phyloP scores from a whole-genome alignment of 345 rosid species.

The Populus euphratica region DNA sequence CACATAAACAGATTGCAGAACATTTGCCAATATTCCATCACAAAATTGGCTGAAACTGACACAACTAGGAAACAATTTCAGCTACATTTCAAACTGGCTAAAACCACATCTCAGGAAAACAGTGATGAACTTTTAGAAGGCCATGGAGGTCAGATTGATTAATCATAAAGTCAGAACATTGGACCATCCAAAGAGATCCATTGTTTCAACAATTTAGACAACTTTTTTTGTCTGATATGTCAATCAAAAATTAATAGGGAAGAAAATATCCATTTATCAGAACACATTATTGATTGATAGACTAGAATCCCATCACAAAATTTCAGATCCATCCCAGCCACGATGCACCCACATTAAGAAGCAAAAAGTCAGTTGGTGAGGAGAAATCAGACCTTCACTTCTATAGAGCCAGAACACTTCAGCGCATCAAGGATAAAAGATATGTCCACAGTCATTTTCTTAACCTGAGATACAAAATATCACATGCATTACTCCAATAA shows the following conservation, averaged over 20 bases:
- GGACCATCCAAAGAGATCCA: not conserved
- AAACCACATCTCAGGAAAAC: not conserved
- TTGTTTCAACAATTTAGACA: not conserved
- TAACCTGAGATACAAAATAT: constrained; percentile 55
- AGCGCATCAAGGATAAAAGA: constrained; percentile 69
- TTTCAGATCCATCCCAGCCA: not conserved
- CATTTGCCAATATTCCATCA: not conserved
- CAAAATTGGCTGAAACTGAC: not conserved
- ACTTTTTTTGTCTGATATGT: not conserved
- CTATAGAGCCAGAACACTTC: constrained; percentile 60
- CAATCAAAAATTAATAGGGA: too few relatives aligned
- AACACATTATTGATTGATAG: not conserved
- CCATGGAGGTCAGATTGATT: not conserved
- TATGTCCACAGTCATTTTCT: constrained; percentile 72
- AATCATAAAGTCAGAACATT: not conserved
- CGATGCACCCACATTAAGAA: not conserved
- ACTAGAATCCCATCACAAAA: not conserved
- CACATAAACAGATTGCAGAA: not conserved
- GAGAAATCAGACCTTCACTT: constrained; percentile 67
- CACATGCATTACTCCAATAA: not conserved
- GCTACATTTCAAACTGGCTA: not conserved
- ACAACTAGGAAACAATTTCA: not conserved
- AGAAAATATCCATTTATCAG: not conserved
- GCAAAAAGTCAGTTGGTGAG: constrained; percentile 11
- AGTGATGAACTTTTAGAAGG: not conserved